Percentiles rank a stretch among this genome's conserved stretches.
Evolutionary conservation across 306 rosid species (phyloP).

Genomic region (Prunus mongolica): DNA sequence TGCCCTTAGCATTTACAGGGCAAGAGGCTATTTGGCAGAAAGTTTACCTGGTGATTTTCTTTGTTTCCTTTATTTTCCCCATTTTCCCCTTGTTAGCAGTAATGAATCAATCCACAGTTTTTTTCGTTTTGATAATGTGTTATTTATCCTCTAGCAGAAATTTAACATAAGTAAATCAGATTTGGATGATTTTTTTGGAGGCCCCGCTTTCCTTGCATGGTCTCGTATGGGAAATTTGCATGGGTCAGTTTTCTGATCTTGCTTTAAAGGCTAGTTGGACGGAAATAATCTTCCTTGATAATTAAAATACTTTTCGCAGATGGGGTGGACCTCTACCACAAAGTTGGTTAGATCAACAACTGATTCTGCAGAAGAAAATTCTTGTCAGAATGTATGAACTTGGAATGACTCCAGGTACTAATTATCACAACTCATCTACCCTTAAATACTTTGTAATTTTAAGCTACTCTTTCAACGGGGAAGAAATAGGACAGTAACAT

Average conservation of each 20-base stretch:
- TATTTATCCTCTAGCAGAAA: slow-evolving; percentile 49
- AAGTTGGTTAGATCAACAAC: slow-evolving; percentile 85
- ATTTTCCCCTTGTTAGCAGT: background rate
- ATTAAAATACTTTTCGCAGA: slow-evolving; percentile 26
- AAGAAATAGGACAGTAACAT: background rate
- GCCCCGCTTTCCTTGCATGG: slow-evolving; percentile 96
- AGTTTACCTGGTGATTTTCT: slow-evolving; percentile 60
- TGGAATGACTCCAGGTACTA: slow-evolving; percentile 92
- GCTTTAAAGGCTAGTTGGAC: background rate
- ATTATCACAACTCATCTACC: slow-evolving; percentile 3
- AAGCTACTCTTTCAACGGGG: background rate
- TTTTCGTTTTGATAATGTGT: slow-evolving; percentile 4
- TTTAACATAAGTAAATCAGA: slow-evolving; percentile 63
- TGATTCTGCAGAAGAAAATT: slow-evolving; percentile 73
- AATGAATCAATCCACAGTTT: background rate
- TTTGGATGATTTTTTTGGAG: slow-evolving; percentile 87
- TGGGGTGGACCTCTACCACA: slow-evolving; percentile 97
- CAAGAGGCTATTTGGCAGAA: slow-evolving; percentile 94
- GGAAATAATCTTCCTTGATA: background rate
- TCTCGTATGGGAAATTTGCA: slow-evolving; percentile 96
- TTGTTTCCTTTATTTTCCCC: background rate
- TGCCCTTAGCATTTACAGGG: slow-evolving; percentile 87
- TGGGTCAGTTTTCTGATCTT: slow-evolving; percentile 52
- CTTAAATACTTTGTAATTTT: background rate
- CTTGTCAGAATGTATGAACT: slow-evolving; percentile 73